These are phyloP conservation scores for Gyrodon lividus DNA, from an alignment of 768 basidiomycete genomes.

Conservation along the genomic window DNA sequence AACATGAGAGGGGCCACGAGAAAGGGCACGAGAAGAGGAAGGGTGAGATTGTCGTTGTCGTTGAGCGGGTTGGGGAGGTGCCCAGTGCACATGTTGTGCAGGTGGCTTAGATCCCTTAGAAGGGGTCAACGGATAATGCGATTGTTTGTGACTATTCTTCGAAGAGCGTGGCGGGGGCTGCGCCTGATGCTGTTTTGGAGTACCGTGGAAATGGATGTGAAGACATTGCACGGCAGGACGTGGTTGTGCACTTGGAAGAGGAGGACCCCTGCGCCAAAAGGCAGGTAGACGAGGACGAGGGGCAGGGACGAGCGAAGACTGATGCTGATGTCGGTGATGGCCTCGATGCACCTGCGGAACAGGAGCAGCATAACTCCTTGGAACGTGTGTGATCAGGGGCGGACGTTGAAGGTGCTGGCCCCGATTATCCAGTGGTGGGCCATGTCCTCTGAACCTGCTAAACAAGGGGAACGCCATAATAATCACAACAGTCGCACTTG, in stretches of 20 bases:
- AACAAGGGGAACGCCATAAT: constrained; percentile 30
- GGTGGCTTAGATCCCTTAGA: constrained; percentile 14
- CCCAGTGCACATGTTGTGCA: constrained; percentile 29
- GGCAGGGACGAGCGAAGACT: constrained; percentile 3
- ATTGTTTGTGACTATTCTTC: constrained; percentile 7
- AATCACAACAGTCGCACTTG: constrained; percentile 7
- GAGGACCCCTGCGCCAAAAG: constrained; percentile 17
- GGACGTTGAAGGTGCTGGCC: constrained; percentile 18
- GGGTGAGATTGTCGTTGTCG: constrained; percentile 25
- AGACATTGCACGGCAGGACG: constrained; percentile 18
- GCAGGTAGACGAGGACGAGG: constrained; percentile 16
- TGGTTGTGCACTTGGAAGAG: constrained; percentile 11
- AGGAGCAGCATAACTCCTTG: constrained; percentile 18
- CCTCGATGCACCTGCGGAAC: constrained; percentile 20
- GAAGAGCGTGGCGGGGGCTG: constrained; percentile 7
- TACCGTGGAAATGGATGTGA: constrained; percentile 27
- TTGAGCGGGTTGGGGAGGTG: constrained; percentile 25
- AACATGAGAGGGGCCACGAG: constrained; percentile 10
- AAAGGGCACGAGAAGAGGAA: constrained; percentile 14
- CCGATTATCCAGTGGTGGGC: constrained; percentile 15
- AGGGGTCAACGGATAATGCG: constrained; percentile 20
- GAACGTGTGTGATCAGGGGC: constrained; percentile 12
- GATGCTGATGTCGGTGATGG: constrained; percentile 16
- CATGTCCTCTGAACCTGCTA: constrained; percentile 21
- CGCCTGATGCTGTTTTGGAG: constrained; percentile 19